These are phyloP conservation scores for Lactarius sp. DNA, from an alignment of 768 basidiomycete genomes.

Conservation along the genomic window DNA sequence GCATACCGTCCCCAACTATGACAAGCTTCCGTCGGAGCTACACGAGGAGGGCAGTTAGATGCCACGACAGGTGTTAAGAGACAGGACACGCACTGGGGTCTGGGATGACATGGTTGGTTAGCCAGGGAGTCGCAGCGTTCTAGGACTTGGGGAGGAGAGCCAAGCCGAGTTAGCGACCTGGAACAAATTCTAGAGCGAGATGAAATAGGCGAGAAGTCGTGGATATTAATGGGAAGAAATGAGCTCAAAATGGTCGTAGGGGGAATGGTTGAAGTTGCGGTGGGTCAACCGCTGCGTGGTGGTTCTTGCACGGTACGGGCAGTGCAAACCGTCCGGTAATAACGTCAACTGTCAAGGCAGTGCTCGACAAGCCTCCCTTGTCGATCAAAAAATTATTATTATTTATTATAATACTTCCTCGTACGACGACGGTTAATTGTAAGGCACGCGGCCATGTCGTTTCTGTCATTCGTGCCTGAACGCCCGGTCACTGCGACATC, in stretches of 20 bases:
- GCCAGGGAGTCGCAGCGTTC: background rate
- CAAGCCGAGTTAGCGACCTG: background rate
- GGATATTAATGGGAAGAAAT: constrained; percentile 9
- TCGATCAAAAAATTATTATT: constrained; percentile 2
- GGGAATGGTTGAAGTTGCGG: background rate
- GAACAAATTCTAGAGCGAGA: background rate
- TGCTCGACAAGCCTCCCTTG: constrained; percentile 14
- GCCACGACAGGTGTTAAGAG: constrained; percentile 5
- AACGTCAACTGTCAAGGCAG: constrained; percentile 5
- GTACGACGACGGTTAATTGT: no score
- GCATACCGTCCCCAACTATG: constrained; percentile 91
- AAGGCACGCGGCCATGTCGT: background rate
- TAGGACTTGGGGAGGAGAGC: background rate
- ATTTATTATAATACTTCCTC: background rate
- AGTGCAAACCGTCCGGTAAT: constrained; percentile 9
- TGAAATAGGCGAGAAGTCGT: background rate
- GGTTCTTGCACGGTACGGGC: constrained; percentile 12
- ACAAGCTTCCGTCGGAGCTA: constrained; percentile 94
- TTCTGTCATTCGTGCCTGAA: background rate
- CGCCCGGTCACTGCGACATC: background rate
- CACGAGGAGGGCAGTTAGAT: constrained; percentile 1
- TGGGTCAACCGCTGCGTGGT: constrained; percentile 2
- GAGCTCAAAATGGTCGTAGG: background rate
- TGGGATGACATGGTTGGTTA: constrained; percentile 24
- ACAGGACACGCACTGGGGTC: constrained; percentile 18